These are phyloP conservation scores for Neolentinus lepideus DNA, from an alignment of 1,284 basidiomycete genomes.

Conservation along the genomic window DNA sequence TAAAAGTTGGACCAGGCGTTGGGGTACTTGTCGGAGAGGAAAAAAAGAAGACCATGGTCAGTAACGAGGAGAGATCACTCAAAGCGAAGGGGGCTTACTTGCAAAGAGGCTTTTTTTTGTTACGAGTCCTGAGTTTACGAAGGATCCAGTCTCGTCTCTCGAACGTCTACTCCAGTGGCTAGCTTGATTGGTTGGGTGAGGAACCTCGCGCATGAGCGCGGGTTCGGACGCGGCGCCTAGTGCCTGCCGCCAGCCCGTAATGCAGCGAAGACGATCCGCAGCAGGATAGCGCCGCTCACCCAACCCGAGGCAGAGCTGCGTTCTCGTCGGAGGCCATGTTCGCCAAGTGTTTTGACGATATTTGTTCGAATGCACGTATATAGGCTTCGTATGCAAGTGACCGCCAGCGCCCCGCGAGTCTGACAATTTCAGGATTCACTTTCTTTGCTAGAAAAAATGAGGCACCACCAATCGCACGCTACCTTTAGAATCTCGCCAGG, in stretches of 20 bases:
- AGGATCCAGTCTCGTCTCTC: no score
- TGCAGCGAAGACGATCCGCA: constrained; percentile 2
- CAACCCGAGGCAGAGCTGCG: neutral
- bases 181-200: no score
- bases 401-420: constrained; percentile 19
- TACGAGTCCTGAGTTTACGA: no score
- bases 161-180: no score
- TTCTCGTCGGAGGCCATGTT: constrained; percentile 1
- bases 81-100: no score
- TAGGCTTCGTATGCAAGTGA: constrained; percentile 27
- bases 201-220: no score
- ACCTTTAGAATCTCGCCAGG: constrained; percentile 15
- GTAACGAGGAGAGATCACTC: no score
- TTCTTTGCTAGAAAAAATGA: constrained; percentile 23
- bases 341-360: constrained; percentile 8
- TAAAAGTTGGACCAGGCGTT: constrained; percentile 23
- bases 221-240: no score
- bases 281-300: neutral
- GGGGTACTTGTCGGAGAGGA: constrained; percentile 21
- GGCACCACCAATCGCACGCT: constrained; percentile 22
- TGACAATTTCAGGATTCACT: constrained; percentile 23
- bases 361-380: constrained; percentile 15
- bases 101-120: no score
- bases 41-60: no score
- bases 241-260: no score